Conservation (phyloP, 2,329 filamentous ascomycete genomes). For the Sarocladiaceae sp. region DNA sequence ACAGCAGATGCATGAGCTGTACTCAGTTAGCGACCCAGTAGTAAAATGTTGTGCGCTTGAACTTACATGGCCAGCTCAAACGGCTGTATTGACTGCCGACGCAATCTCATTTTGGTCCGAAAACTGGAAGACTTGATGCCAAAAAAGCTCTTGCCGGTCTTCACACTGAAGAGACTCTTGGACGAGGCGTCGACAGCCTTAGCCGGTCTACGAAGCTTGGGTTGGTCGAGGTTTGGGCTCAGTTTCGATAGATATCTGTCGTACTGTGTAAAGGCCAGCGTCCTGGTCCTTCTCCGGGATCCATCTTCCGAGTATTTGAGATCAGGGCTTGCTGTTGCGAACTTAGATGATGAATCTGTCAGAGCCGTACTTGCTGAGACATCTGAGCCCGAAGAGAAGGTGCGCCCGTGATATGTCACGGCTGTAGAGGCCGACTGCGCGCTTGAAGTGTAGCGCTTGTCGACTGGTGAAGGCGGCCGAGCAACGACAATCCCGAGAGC, state of each 20-base stretch:
- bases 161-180: conserved; percentile 37
- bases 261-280: conserved; percentile 43
- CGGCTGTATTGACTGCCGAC: conserved; percentile 28
- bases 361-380: conserved; percentile 33
- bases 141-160: conserved; percentile 37
- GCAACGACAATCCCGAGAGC: conserved; percentile 26
- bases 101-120: conserved; percentile 35
- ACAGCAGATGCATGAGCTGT: conserved; percentile 52
- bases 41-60: too few species aligned
- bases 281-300: conserved; percentile 26
- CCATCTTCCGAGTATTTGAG: conserved; percentile 8
- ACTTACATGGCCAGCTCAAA: conserved; percentile 28
- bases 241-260: conserved; percentile 43
- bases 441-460: conserved; percentile 31
- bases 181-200: conserved; percentile 23
- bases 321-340: conserved; percentile 19
- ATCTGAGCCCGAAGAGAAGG: conserved; percentile 37
- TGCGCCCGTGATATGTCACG: conserved; percentile 34
- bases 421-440: conserved; percentile 37
- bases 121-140: conserved; percentile 37
- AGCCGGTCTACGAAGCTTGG: conserved; percentile 31
- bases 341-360: conserved; percentile 37
- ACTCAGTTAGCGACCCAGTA: not conserved
- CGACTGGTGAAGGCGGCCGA: conserved; percentile 15
- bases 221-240: conserved; percentile 35